Percentiles rank a stretch among this genome's conserved stretches.
These are phyloP conservation scores for Podaxis pistillaris DNA, from an alignment of 768 basidiomycete species.

Conservation along the genomic window DNA sequence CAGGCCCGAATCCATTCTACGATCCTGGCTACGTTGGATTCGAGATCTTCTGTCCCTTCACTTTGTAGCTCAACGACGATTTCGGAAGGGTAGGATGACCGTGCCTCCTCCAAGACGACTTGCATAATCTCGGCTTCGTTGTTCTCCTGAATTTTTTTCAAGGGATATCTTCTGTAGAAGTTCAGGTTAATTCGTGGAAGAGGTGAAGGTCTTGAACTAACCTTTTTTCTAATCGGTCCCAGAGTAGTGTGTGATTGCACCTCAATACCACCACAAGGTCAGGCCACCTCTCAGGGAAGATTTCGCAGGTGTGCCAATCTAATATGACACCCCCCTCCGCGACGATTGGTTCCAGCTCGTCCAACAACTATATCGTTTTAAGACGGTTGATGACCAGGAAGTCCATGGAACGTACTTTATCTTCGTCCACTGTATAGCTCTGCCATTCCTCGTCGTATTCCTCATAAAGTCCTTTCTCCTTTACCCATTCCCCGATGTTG, in stretches of 20 bases:
- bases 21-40: conserved; percentile 84
- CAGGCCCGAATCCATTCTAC: conserved; percentile 86
- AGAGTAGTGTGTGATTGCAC: conserved; percentile 84
- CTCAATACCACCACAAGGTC: conserved; percentile 92
- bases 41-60: conserved; percentile 75
- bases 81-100: conserved; percentile 79
- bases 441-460: conserved; percentile 95
- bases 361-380: conserved; percentile 60
- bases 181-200: neutral
- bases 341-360: conserved; percentile 78
- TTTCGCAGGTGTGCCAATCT: conserved; percentile 93
- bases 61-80: conserved; percentile 85
- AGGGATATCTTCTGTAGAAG: conserved; percentile 65
- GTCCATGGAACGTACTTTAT: conserved; percentile 64
- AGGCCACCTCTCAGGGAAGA: conserved; percentile 95
- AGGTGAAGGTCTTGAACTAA: conserved; percentile 30
- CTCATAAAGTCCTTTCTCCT: conserved; percentile 76
- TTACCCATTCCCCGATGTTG: conserved; percentile 90
- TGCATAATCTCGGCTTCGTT: conserved; percentile 99
- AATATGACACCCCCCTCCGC: conserved; percentile 77
- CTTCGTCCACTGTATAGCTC: conserved; percentile 91
- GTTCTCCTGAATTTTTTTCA: conserved; percentile 97
- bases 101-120: conserved; percentile 85
- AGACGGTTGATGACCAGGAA: conserved; percentile 10
- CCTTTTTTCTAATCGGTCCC: conserved; percentile 92